Conservation (phyloP, 169 alveolate genomes). For the Neospora caninum region DNA sequence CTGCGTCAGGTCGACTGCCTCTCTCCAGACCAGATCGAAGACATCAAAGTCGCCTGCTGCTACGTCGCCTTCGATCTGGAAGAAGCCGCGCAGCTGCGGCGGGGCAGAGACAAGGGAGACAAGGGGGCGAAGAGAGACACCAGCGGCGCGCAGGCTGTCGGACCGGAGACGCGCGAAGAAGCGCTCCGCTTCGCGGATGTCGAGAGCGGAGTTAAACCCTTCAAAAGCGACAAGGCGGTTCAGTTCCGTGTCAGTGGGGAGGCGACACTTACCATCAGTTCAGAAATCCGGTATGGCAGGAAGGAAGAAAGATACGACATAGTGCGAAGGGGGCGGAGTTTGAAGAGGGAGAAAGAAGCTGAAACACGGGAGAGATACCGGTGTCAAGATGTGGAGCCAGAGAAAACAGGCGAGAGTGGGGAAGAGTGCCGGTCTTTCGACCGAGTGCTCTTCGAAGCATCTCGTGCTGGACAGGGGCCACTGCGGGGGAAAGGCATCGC, state of each 20-base stretch:
- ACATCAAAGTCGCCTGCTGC: constrained; percentile 21
- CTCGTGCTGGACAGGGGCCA: no score
- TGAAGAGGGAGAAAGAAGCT: no score
- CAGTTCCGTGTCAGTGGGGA: background rate
- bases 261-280: background rate
- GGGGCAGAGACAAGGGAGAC: background rate
- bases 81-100: background rate
- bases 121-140: background rate
- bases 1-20: constrained; percentile 14
- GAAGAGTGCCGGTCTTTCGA: no score
- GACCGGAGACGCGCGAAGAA: no score
- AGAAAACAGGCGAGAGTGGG: no score
- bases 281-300: background rate
- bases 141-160: background rate
- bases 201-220: background rate
- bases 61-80: background rate
- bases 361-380: no score
- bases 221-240: background rate
- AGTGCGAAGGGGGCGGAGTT: background rate
- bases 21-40: constrained; percentile 6
- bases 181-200: background rate
- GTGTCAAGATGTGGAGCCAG: no score
- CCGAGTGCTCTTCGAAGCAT: no score
- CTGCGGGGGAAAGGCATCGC: no score
- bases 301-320: no score